Base-by-base conservation (phyloP, 345 rosid species). In the Citrus reticulata region DNA sequence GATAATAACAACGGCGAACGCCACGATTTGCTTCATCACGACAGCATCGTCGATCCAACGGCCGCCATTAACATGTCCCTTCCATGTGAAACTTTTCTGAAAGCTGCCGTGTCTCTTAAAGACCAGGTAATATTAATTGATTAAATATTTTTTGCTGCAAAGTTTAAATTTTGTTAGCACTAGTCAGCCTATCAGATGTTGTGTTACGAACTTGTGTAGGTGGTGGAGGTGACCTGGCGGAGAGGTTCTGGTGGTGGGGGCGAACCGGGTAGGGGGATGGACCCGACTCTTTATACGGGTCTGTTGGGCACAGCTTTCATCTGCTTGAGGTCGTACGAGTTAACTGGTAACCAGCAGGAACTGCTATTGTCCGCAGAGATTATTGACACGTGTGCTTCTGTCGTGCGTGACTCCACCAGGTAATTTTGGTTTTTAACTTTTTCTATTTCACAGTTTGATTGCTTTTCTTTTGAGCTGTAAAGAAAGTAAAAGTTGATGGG, bases 261-360 rank as follows among this genome's bases (percentile, higher is more conserved):
- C 61, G 65, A 25, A 27, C 20, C 82, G 79, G 83, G 54, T 60
- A 16, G 32, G 74, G 80, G 75, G 7, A 7, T 71, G 35, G 96
- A 93, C 81, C 92, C 92, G 82, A 93, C 98, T 32, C 91, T 88
- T 13, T 90, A 88, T 58, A 80, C 90, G 76, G 99, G 99, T 25
- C 49, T 92, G 68, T 84, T 91, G 16, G 98, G 99, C 29, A 93
- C 98, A 9, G 98, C 96, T 66, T 83, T 92, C 85, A 78, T 85
- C 6, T 92, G 97, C 85, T 80, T 95, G 81, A 85, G 92, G 89
- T 93, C 99, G 78, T 92, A 87, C 78, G 88, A 91, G 84, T 84
- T 82, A 54, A 91, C 98, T 22, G 89, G 88, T 62, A 78, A 86
- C 83, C 86, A 72, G 61, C 78, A 74, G 13, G 98, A 95, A 81